Percentiles rank a stretch among this genome's conserved stretches.
Conservation (phyloP, 768 basidiomycete genomes). For the Trametes elegans region DNA sequence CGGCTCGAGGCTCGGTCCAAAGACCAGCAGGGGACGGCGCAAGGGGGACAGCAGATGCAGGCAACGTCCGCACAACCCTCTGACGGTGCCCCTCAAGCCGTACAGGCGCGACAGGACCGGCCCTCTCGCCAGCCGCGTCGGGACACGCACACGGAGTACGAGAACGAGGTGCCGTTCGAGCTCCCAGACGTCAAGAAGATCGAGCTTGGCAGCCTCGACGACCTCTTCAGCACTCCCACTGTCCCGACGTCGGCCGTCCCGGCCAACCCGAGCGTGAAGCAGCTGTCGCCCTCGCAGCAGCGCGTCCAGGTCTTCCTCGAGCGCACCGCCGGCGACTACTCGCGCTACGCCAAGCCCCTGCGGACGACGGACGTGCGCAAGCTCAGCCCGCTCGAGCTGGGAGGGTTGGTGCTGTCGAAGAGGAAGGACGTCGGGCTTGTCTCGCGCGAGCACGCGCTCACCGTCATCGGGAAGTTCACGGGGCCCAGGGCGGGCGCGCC, state of each 20-base stretch:
- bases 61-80: too few species aligned
- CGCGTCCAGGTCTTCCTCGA: constrained; percentile 36
- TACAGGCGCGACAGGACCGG: too few species aligned
- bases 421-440: constrained; percentile 41
- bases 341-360: constrained; percentile 36
- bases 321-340: constrained; percentile 48
- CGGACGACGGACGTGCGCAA: constrained; percentile 29
- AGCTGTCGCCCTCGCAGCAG: not conserved
- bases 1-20: not conserved
- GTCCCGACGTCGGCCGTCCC: not conserved
- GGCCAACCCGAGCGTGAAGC: not conserved
- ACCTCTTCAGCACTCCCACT: constrained; percentile 14
- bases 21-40: not conserved
- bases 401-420: constrained; percentile 42
- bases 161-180: not conserved
- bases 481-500: not conserved
- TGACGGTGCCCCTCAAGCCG: too few species aligned
- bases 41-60: too few species aligned
- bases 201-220: constrained; percentile 14
- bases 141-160: too few species aligned
- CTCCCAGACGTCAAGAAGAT: not conserved
- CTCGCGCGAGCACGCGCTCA: constrained; percentile 38
- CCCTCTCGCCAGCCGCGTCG: too few species aligned
- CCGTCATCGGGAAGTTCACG: constrained; percentile 6
- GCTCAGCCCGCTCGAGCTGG: constrained; percentile 43